Evolutionary conservation across 176 grass and related monocot genomes (phyloP).

Genomic region (Oryza rufipogon): DNA sequence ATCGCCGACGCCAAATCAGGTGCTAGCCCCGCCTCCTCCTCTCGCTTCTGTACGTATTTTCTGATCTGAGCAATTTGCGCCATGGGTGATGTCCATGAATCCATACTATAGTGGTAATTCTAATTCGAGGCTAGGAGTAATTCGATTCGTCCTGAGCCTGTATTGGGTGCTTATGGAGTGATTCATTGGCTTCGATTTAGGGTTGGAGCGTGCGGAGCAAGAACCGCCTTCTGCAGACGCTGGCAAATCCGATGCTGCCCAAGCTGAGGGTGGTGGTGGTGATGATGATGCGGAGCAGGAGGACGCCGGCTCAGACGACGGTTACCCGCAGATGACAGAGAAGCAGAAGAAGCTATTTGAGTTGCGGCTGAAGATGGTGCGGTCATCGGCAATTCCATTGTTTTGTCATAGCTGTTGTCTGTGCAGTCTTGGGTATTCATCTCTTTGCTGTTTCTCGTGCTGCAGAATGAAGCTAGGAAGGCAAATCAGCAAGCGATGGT

Average conservation of each 20-base stretch:
- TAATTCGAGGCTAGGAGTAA: background rate
- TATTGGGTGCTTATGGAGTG: slow-evolving; percentile 4
- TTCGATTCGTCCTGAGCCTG: background rate
- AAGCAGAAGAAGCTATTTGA: slow-evolving; percentile 85
- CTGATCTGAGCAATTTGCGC: background rate
- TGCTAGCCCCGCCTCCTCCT: background rate
- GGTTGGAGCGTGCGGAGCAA: slow-evolving; percentile 33
- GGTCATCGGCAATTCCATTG: background rate
- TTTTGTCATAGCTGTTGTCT: background rate
- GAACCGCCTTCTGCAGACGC: slow-evolving; percentile 9
- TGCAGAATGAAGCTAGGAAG: slow-evolving; percentile 90
- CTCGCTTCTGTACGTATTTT: background rate
- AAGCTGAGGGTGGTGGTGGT: slow-evolving; percentile 22
- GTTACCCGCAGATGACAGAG: slow-evolving; percentile 74
- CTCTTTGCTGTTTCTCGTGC: background rate
- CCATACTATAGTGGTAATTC: background rate
- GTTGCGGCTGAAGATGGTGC: slow-evolving; percentile 87
- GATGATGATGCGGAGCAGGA: slow-evolving; percentile 11
- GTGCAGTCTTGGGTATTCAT: background rate
- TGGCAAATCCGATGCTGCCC: slow-evolving; percentile 27
- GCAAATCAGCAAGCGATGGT: slow-evolving; percentile 93
- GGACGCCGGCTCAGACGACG: slow-evolving; percentile 39
- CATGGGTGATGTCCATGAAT: background rate
- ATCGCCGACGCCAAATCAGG: slow-evolving; percentile 63
- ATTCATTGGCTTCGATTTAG: slow-evolving; percentile 1